Evolutionary conservation across 345 rosid genomes (phyloP).

Genomic region (Citrus trifoliata): DNA sequence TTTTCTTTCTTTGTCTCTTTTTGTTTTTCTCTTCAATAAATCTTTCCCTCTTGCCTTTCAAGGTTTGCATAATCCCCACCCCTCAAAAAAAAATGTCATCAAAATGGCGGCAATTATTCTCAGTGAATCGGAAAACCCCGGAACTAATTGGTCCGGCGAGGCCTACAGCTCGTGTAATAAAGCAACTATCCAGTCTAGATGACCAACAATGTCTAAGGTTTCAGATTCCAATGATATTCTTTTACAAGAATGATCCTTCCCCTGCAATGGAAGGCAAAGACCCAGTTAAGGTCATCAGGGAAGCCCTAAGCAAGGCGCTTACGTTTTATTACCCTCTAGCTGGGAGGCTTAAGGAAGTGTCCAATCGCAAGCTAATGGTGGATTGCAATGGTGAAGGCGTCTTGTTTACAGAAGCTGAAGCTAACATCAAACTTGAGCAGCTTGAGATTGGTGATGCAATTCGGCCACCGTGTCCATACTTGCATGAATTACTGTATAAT

Average conservation of each 20-base stretch:
- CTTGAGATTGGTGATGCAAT: background rate
- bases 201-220: background rate
- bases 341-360: background rate
- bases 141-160: background rate
- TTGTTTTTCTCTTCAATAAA: too few relatives aligned
- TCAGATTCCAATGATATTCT: background rate
- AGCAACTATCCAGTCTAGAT: background rate
- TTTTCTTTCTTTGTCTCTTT: too few relatives aligned
- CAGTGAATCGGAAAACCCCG: background rate
- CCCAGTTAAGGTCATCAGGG: slow-evolving; percentile 2
- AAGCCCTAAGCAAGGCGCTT: background rate
- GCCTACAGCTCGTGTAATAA: background rate
- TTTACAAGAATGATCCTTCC: background rate
- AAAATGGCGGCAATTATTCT: background rate
- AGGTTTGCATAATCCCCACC: background rate
- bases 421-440: background rate
- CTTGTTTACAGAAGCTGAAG: background rate
- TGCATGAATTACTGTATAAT: background rate
- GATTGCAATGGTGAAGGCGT: slow-evolving; percentile 9
- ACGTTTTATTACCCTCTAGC: slow-evolving; percentile 8
- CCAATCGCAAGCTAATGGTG: background rate
- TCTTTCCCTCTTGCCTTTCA: too few relatives aligned
- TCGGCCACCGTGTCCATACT: background rate
- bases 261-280: background rate
- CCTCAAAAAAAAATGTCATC: background rate